Evolutionary conservation across 768 basidiomycete genomes (phyloP).

Genomic region (Paxillus involutus): DNA sequence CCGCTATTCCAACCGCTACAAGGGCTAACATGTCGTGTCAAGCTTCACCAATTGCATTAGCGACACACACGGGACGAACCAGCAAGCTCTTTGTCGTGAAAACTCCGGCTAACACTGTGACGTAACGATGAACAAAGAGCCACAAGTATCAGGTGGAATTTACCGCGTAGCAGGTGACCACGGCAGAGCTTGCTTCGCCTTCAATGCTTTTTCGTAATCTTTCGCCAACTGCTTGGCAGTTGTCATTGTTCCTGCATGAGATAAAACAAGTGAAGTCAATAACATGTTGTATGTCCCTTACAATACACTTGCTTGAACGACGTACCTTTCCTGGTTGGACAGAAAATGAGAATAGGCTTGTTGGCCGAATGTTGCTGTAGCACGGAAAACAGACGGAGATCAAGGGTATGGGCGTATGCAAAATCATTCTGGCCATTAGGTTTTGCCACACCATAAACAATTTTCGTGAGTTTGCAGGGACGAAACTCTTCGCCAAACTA

Average conservation of each 20-base stretch:
- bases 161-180: slow-evolving; percentile 68
- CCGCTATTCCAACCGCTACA: slow-evolving; percentile 73
- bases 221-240: slow-evolving; percentile 80
- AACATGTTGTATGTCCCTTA: slow-evolving; percentile 1
- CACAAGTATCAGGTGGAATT: not conserved
- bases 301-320: not conserved
- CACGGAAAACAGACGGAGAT: slow-evolving; percentile 69
- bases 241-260: slow-evolving; percentile 48
- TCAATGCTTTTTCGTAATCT: slow-evolving; percentile 60
- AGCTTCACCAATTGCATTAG: not conserved
- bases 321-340: slow-evolving; percentile 81
- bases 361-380: slow-evolving; percentile 71
- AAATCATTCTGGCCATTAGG: slow-evolving; percentile 74
- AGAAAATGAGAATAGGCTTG: slow-evolving; percentile 89
- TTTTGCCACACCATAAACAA: slow-evolving; percentile 71
- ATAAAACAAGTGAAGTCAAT: not conserved
- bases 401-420: slow-evolving; percentile 66
- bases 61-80: slow-evolving; percentile 23
- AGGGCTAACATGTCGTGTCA: slow-evolving; percentile 45
- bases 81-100: slow-evolving; percentile 67
- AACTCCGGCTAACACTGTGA: slow-evolving; percentile 51
- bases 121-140: slow-evolving; percentile 1
- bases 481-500: slow-evolving; percentile 94
- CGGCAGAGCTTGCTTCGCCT: slow-evolving; percentile 51
- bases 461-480: slow-evolving; percentile 75